Evolutionary conservation across 2,329 filamentous ascomycete genomes (phyloP).

Genomic region (Cladosporium cucumerinum): DNA sequence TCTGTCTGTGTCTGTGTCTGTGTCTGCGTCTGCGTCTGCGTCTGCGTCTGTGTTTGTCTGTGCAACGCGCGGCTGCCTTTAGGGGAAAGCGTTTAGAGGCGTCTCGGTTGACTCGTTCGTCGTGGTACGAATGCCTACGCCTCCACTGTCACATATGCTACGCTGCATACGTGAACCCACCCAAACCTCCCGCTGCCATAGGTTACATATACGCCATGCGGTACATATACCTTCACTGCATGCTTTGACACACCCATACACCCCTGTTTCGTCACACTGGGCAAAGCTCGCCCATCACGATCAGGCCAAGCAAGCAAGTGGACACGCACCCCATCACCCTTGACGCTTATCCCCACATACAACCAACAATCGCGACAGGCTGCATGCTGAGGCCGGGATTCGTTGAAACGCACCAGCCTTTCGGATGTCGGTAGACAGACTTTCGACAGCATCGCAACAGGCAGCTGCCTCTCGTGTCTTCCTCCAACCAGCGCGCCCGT

Average conservation of each 20-base stretch:
- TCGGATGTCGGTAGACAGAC: background rate
- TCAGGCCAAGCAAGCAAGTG: background rate
- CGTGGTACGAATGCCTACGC: background rate
- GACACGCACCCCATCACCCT: background rate
- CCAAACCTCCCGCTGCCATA: background rate
- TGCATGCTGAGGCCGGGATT: background rate
- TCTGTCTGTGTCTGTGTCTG: background rate
- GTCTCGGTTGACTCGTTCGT: background rate
- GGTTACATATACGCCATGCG: background rate
- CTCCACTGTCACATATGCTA: background rate
- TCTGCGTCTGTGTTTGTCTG: background rate
- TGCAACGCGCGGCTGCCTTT: background rate
- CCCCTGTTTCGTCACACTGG: background rate
- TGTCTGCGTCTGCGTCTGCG: background rate
- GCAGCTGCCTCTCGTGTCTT: background rate
- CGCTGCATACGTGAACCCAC: background rate
- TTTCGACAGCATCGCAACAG: background rate
- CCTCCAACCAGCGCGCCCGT: background rate
- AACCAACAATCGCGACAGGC: background rate
- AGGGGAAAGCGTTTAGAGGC: background rate
- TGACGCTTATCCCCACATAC: background rate
- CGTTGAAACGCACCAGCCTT: background rate
- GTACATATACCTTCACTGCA: background rate
- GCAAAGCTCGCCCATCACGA: background rate
- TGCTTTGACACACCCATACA: background rate